Percentiles rank a stretch among this genome's conserved stretches.
Evolutionary conservation across 768 basidiomycete species (phyloP).

Genomic region (Termitomyces sp.): DNA sequence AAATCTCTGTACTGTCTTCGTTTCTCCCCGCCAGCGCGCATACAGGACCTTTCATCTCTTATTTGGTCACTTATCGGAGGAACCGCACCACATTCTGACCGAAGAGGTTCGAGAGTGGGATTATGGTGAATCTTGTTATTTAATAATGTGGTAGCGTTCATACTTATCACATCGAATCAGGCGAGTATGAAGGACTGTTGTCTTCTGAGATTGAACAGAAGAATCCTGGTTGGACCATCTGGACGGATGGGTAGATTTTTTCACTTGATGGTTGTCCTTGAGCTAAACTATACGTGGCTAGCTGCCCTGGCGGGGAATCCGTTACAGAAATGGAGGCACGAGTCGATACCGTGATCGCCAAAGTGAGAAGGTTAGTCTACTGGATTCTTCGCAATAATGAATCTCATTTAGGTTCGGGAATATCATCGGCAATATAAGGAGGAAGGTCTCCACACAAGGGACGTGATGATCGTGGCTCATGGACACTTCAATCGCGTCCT

Average conservation of each 20-base stretch:
- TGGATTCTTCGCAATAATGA: background rate
- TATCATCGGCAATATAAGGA: constrained; percentile 71
- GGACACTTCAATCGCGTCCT: constrained; percentile 78
- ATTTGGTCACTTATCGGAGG: constrained; percentile 43
- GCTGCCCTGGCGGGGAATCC: constrained; percentile 88
- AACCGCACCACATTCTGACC: constrained; percentile 53
- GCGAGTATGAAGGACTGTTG: constrained; percentile 82
- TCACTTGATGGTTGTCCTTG: background rate
- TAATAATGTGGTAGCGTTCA: background rate
- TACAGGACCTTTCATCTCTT: constrained; percentile 83
- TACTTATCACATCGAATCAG: constrained; percentile 24
- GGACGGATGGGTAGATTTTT: constrained; percentile 67
- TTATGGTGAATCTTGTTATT: constrained; percentile 43
- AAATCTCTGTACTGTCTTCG: constrained; percentile 68
- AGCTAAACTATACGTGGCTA: constrained; percentile 24
- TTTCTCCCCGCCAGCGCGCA: constrained; percentile 88
- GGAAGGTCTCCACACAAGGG: constrained; percentile 61
- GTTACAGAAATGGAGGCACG: constrained; percentile 74
- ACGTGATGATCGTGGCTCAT: constrained; percentile 89
- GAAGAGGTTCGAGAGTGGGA: constrained; percentile 85
- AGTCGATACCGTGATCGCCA: constrained; percentile 71
- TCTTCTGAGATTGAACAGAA: constrained; percentile 72
- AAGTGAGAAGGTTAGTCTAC: constrained; percentile 38
- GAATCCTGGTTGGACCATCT: constrained; percentile 71
- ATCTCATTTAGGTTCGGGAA: constrained; percentile 53